A percentile compares a stretch with the other conserved stretches of the same genome.
These are phyloP conservation scores for Yarrowia phangngaensis DNA, from an alignment of 805 yeast genomes.

Conservation along the genomic window DNA sequence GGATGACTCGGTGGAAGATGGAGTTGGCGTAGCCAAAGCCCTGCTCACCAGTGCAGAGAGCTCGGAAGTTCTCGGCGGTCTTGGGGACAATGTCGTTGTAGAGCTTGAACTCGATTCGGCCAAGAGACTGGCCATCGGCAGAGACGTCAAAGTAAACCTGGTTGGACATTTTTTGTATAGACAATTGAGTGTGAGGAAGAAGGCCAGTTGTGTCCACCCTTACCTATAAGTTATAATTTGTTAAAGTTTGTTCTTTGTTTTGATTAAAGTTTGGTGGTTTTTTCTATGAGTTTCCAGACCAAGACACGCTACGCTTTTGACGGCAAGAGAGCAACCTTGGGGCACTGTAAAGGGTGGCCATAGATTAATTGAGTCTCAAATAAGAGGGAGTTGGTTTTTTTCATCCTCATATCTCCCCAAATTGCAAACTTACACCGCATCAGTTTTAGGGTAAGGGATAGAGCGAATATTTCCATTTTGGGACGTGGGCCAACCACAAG, in stretches of 20 bases:
- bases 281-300: too few relatives aligned
- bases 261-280: too few relatives aligned
- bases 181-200: slow-evolving; percentile 5
- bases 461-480: too few relatives aligned
- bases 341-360: too few relatives aligned
- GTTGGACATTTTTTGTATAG: slow-evolving; percentile 12
- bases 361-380: too few relatives aligned
- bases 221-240: not conserved
- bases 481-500: too few relatives aligned
- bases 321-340: too few relatives aligned
- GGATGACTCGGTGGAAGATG: slow-evolving; percentile 94
- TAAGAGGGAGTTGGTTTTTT: too few relatives aligned
- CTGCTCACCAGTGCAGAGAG: slow-evolving; percentile 89
- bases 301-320: too few relatives aligned
- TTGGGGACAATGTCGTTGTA: slow-evolving; percentile 90
- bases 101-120: slow-evolving; percentile 81
- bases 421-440: too few relatives aligned
- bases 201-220: not conserved
- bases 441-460: too few relatives aligned
- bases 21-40: slow-evolving; percentile 86
- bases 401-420: too few relatives aligned
- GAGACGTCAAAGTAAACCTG: slow-evolving; percentile 26
- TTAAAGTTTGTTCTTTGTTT: slow-evolving; percentile 24
- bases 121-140: slow-evolving; percentile 56
- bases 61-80: slow-evolving; percentile 95